These are phyloP conservation scores for Canna indica DNA, from an alignment of 176 grass and related monocot species.

Conservation along the genomic window DNA sequence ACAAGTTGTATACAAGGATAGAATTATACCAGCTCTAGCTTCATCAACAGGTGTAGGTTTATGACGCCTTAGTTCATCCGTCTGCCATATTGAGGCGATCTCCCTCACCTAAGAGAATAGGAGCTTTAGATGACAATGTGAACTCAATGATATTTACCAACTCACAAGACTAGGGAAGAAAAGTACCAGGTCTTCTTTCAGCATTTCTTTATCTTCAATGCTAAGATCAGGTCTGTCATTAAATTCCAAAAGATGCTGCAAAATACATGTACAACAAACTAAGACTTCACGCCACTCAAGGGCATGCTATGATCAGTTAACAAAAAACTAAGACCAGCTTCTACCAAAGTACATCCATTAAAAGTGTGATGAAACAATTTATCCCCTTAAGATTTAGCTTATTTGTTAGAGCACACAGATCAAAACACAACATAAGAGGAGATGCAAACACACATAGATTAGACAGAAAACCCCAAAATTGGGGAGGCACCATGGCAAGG, in stretches of 20 bases:
- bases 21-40: conserved; percentile 63
- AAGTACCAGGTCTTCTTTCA: conserved; percentile 86
- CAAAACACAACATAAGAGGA: too few relatives aligned
- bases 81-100: conserved; percentile 92
- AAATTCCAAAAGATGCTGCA: conserved; percentile 83
- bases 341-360: not conserved
- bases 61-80: conserved; percentile 85
- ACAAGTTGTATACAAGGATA: not conserved
- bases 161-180: conserved; percentile 13
- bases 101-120: conserved; percentile 48
- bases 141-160: not conserved
- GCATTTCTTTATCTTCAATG: conserved; percentile 83
- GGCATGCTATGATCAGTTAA: not conserved
- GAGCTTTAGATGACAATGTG: conserved; percentile 10
- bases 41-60: conserved; percentile 97
- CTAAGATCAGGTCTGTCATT: conserved; percentile 85
- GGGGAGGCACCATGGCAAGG: too few relatives aligned
- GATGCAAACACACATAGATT: too few relatives aligned
- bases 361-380: not conserved
- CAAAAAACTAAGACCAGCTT: too few relatives aligned
- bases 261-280: not conserved
- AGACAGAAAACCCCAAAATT: too few relatives aligned
- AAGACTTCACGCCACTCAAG: not conserved
- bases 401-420: too few relatives aligned
- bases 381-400: not conserved